A percentile compares a stretch with the other conserved stretches of the same genome.
Evolutionary conservation across 164 flowering plant species (phyloP).

Genomic region (Berberis vulgaris): DNA sequence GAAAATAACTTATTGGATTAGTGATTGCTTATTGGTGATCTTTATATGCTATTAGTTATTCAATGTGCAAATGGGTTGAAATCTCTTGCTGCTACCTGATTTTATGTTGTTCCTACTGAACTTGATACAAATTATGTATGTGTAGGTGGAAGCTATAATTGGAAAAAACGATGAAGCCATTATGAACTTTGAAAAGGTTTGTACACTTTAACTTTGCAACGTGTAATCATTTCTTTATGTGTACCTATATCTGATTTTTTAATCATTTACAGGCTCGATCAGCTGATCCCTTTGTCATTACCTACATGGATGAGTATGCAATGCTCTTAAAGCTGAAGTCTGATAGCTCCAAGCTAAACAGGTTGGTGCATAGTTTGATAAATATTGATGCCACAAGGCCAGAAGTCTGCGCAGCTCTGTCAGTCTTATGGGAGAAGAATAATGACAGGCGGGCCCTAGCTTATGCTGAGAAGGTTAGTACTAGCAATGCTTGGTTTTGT

Average conservation of each 20-base stretch:
- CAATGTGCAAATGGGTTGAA: too few relatives aligned
- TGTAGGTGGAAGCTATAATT: slow-evolving; percentile 85
- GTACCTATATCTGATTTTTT: slow-evolving; percentile 7
- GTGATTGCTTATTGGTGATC: too few relatives aligned
- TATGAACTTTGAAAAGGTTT: slow-evolving; percentile 89
- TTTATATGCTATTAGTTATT: too few relatives aligned
- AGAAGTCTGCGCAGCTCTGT: slow-evolving; percentile 85
- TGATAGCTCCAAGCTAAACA: slow-evolving; percentile 69
- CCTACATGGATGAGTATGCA: slow-evolving; percentile 99
- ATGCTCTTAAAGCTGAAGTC: slow-evolving; percentile 84
- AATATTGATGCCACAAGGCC: slow-evolving; percentile 72
- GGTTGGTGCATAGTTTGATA: slow-evolving; percentile 79
- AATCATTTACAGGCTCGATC: slow-evolving; percentile 62
- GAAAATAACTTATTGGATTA: too few relatives aligned
- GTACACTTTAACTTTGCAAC: neutral
- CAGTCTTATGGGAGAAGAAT: slow-evolving; percentile 88
- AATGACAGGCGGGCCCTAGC: slow-evolving; percentile 76
- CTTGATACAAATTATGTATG: slow-evolving; percentile 2
- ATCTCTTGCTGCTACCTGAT: too few relatives aligned
- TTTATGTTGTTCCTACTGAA: neutral
- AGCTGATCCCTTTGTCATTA: slow-evolving; percentile 68
- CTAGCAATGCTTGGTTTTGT: neutral
- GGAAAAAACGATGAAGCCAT: slow-evolving; percentile 90
- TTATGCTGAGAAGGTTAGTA: slow-evolving; percentile 78
- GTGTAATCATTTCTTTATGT: neutral